Conservation (phyloP, 1,284 basidiomycete genomes). For the Naganishia liquefaciens region DNA sequence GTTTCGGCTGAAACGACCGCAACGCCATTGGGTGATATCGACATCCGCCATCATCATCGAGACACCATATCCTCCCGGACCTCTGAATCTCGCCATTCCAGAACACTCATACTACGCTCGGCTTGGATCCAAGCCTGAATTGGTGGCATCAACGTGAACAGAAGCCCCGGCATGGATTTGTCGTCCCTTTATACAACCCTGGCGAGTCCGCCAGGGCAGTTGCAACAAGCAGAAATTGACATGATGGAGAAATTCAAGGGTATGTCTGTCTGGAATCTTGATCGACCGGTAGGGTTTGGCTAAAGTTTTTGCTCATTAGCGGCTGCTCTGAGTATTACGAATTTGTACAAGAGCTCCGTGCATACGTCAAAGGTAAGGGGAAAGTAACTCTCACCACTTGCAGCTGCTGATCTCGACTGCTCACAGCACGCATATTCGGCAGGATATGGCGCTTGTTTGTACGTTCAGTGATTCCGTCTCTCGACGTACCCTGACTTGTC, state of each 20-base stretch:
- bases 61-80: background rate
- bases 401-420: background rate
- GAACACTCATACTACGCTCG: background rate
- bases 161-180: conserved; percentile 46
- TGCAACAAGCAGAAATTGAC: conserved; percentile 54
- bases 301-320: conserved; percentile 38
- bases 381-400: background rate
- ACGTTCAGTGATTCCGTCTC: conserved; percentile 35
- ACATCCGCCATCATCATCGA: background rate
- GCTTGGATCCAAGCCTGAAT: background rate
- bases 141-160: background rate
- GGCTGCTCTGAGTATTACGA: conserved; percentile 54
- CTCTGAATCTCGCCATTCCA: background rate
- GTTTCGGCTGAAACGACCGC: conserved; percentile 3
- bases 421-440: conserved; percentile 53
- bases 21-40: background rate
- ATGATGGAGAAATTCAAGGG: conserved; percentile 56
- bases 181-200: conserved; percentile 50
- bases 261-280: conserved; percentile 35
- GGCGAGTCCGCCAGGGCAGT: conserved; percentile 41
- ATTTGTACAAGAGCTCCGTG: conserved; percentile 52
- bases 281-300: background rate
- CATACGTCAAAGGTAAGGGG: conserved; percentile 50
- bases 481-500: conserved; percentile 26
- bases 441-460: conserved; percentile 53